Evolutionary conservation across 805 yeast species (phyloP).

Genomic region (Kodamaea sagamina): DNA sequence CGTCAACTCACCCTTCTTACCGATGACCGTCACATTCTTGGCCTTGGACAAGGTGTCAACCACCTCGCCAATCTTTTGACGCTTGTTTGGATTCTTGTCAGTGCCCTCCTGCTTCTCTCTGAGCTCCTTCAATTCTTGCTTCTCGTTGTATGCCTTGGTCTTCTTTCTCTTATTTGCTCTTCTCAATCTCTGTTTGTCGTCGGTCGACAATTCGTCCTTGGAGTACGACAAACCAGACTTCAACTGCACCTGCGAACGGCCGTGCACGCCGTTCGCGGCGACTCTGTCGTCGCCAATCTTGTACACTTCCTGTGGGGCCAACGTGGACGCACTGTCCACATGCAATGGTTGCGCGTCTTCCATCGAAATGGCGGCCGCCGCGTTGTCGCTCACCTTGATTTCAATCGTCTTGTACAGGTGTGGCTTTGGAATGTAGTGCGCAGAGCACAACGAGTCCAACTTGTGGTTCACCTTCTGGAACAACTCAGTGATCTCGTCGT

Average conservation of each 20-base stretch:
- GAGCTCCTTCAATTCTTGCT: conserved; percentile 30
- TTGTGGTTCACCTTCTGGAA: conserved; percentile 65
- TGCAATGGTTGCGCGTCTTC: conserved; percentile 96
- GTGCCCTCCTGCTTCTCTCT: conserved; percentile 27
- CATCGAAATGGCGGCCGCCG: conserved; percentile 83
- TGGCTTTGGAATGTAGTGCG: conserved; percentile 92
- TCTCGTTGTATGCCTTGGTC: conserved; percentile 51
- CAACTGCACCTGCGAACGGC: conserved; percentile 59
- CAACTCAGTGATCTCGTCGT: conserved; percentile 71
- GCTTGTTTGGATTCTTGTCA: conserved; percentile 39
- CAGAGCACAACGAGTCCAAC: conserved; percentile 88
- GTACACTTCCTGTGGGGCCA: conserved; percentile 96
- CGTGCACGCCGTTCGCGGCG: conserved; percentile 31
- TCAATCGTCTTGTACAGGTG: conserved; percentile 70
- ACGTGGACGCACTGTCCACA: conserved; percentile 65
- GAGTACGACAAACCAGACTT: conserved; percentile 80
- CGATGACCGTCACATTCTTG: conserved; percentile 77
- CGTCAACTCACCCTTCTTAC: conserved; percentile 70
- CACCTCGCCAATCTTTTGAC: conserved; percentile 60
- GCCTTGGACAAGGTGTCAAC: conserved; percentile 70
- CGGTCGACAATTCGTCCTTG: conserved; percentile 77
- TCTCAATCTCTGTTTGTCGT: conserved; percentile 84
- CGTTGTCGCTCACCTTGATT: conserved; percentile 62
- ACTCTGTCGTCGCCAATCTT: conserved; percentile 47
- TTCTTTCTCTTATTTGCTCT: conserved; percentile 83